These are phyloP conservation scores for Lentinula guzmanii DNA, from an alignment of 768 basidiomycete species.

Conservation along the genomic window DNA sequence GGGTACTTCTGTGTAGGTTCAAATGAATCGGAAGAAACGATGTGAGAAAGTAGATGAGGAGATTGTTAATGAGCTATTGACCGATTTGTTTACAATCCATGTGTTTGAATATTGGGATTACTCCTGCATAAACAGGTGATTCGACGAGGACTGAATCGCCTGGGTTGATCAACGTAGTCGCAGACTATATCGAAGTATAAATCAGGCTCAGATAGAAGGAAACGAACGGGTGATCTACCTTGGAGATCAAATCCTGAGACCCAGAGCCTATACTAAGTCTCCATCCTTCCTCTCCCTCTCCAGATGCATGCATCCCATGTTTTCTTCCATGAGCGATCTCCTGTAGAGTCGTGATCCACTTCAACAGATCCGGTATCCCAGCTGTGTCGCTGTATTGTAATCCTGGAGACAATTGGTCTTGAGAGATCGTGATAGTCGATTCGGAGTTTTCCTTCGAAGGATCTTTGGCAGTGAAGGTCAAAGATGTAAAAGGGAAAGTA, in stretches of 20 bases:
- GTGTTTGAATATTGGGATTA: slow-evolving; percentile 57
- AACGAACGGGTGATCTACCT: slow-evolving; percentile 39
- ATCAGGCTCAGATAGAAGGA: too few relatives aligned
- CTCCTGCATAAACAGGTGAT: slow-evolving; percentile 75
- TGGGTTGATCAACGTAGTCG: slow-evolving; percentile 63
- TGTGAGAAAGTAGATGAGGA: not conserved
- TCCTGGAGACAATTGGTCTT: slow-evolving; percentile 53
- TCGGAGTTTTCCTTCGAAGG: slow-evolving; percentile 39
- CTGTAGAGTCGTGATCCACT: slow-evolving; percentile 74
- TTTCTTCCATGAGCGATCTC: slow-evolving; percentile 60
- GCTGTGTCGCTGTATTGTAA: slow-evolving; percentile 75
- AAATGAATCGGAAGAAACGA: not conserved
- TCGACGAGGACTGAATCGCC: slow-evolving; percentile 83
- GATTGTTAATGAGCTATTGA: slow-evolving; percentile 18
- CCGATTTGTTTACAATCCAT: slow-evolving; percentile 57
- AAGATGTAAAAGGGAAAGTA: slow-evolving; percentile 87
- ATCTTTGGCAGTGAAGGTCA: slow-evolving; percentile 60
- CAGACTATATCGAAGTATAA: slow-evolving; percentile 41
- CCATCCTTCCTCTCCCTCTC: slow-evolving; percentile 54
- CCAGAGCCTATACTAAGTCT: slow-evolving; percentile 72
- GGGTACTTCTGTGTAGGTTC: slow-evolving; percentile 51
- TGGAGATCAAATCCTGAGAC: slow-evolving; percentile 85
- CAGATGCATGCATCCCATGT: slow-evolving; percentile 17
- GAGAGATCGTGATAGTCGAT: slow-evolving; percentile 46
- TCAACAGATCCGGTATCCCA: slow-evolving; percentile 56